phyloP scores from a whole-genome alignment of 352 stramenopile genomes.

The Stramenopiles sp. region DNA sequence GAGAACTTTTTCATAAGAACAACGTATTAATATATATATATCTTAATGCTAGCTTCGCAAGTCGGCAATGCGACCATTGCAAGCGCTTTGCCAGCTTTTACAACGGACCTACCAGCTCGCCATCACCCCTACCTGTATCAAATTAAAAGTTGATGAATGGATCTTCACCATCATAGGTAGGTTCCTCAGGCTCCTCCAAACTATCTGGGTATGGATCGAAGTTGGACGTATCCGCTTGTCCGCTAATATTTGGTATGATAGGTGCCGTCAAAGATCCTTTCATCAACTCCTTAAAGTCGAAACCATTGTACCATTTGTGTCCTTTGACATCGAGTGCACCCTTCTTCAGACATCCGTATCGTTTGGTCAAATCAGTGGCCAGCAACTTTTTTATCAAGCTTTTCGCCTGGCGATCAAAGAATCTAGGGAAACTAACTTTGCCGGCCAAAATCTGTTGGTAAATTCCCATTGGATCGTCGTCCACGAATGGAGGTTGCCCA shows the following conservation, averaged over 20 bases:
- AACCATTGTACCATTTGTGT: conserved; percentile 77
- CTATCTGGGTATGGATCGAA: conserved; percentile 88
- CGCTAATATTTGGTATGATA: conserved; percentile 71
- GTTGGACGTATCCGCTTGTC: conserved; percentile 79
- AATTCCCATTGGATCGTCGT: conserved; percentile 84
- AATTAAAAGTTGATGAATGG: conserved; percentile 76
- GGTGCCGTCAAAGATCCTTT: conserved; percentile 33
- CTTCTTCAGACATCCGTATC: conserved; percentile 84
- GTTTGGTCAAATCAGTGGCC: conserved; percentile 80
- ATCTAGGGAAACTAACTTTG: conserved; percentile 78
- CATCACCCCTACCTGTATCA: too few relatives aligned
- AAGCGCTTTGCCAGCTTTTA: too few relatives aligned
- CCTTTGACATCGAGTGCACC: conserved; percentile 86
- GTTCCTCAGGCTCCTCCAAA: conserved; percentile 59
- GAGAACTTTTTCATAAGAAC: too few relatives aligned
- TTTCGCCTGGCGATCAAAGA: conserved; percentile 83
- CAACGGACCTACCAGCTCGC: too few relatives aligned
- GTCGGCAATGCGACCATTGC: too few relatives aligned
- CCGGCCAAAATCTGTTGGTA: conserved; percentile 82
- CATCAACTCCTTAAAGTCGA: conserved; percentile 72
- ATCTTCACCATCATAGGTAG: conserved; percentile 72
- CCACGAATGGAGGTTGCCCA: conserved; percentile 80
- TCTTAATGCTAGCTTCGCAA: too few relatives aligned
- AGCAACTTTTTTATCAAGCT: conserved; percentile 87
- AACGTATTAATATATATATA: too few relatives aligned